Evolutionary conservation across 2,329 filamentous ascomycete species (phyloP).

Genomic region (Cylindrodendrum hubeiense): DNA sequence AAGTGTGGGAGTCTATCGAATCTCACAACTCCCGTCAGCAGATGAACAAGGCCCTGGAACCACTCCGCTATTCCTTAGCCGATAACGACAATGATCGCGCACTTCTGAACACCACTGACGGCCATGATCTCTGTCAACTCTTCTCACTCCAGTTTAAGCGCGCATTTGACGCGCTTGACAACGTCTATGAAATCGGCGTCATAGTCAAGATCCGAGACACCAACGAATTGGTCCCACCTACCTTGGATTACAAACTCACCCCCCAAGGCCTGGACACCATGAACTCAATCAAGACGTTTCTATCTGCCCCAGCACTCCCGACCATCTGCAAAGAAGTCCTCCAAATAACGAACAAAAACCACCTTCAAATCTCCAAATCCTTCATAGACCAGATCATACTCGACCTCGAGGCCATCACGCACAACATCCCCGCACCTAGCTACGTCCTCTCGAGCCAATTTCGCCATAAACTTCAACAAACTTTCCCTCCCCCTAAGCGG

Average conservation of each 20-base stretch:
- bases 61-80: conserved; percentile 36
- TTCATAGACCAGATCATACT: conserved; percentile 44
- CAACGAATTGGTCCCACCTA: conserved; percentile 39
- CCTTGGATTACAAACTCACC: conserved; percentile 38
- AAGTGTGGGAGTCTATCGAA: conserved; percentile 36
- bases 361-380: conserved; percentile 34
- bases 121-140: conserved; percentile 36
- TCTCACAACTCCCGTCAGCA: conserved; percentile 31
- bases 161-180: conserved; percentile 37
- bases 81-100: conserved; percentile 37
- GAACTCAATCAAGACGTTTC: conserved; percentile 39
- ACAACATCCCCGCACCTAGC: conserved; percentile 45
- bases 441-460: conserved; percentile 43
- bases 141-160: conserved; percentile 37
- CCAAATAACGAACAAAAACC: conserved; percentile 4
- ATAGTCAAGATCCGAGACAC: conserved; percentile 44
- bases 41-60: conserved; percentile 43
- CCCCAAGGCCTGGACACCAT: conserved; percentile 30
- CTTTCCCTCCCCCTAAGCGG: conserved; percentile 34
- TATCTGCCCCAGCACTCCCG: conserved; percentile 43
- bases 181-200: conserved; percentile 44
- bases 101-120: conserved; percentile 24
- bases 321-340: conserved; percentile 44
- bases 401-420: conserved; percentile 47
- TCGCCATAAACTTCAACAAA: conserved; percentile 37